phyloP scores from a whole-genome alignment of 305 asterid genomes.

The Rubia tinctorum region DNA sequence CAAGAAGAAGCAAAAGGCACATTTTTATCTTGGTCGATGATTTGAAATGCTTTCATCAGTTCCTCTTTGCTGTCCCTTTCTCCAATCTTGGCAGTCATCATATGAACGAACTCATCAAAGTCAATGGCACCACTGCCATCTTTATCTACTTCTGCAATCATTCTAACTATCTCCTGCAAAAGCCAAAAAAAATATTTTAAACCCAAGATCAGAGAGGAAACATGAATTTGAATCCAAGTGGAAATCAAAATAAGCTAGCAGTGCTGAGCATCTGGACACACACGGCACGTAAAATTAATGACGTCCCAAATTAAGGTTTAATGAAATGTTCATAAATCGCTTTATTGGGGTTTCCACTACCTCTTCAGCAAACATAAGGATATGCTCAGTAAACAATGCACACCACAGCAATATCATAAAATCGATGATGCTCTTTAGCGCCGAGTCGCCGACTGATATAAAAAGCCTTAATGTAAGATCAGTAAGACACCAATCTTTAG shows the following conservation, averaged over 20 bases:
- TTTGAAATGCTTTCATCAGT: conserved; percentile 77
- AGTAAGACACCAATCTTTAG: not conserved
- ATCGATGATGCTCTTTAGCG: not conserved
- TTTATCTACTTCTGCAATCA: conserved; percentile 94
- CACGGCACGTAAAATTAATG: not conserved
- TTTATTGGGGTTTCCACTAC: not conserved
- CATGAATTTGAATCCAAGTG: not conserved
- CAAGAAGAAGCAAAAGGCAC: conserved; percentile 29
- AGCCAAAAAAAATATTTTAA: conserved; percentile 13
- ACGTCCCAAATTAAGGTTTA: not conserved
- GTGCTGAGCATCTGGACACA: too few species aligned
- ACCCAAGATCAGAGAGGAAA: not conserved
- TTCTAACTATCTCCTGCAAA: conserved; percentile 69
- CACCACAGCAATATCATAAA: not conserved
- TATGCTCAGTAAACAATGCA: not conserved
- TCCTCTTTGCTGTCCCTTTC: conserved; percentile 92
- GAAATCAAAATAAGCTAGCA: not conserved
- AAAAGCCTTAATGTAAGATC: not conserved
- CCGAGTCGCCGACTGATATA: too few species aligned
- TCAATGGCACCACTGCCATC: conserved; percentile 95
- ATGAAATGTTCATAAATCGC: not conserved
- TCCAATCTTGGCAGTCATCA: conserved; percentile 96
- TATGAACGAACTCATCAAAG: conserved; percentile 78
- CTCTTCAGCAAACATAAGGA: not conserved
- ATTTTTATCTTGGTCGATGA: conserved; percentile 87